A percentile compares a stretch with the other conserved stretches of the same genome.
phyloP scores from a whole-genome alignment of 2,329 filamentous ascomycete genomes.

The Rhytidhysteron rufulum region DNA sequence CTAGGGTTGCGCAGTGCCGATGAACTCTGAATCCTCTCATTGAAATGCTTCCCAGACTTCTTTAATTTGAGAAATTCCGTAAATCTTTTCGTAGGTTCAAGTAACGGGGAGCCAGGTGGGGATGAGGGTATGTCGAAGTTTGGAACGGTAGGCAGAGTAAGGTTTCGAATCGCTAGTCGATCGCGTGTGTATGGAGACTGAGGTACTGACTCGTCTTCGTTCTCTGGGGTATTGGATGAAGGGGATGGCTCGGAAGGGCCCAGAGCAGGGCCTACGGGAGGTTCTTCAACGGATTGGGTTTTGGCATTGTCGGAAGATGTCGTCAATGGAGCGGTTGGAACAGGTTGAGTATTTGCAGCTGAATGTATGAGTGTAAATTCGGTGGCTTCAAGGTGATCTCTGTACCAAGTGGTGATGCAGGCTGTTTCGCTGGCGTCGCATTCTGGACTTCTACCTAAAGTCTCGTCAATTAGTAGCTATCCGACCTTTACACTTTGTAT shows the following conservation, averaged over 20 bases:
- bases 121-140: constrained; percentile 73
- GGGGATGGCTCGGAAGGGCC: constrained; percentile 23
- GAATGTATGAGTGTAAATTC: constrained; percentile 4
- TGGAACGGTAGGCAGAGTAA: constrained; percentile 69
- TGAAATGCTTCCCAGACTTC: constrained; percentile 73
- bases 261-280: constrained; percentile 13
- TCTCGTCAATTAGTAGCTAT: constrained; percentile 45
- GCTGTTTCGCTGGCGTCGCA: not conserved
- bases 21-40: constrained; percentile 65
- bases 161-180: constrained; percentile 62
- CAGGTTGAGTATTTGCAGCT: constrained; percentile 13
- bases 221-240: constrained; percentile 11
- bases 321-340: constrained; percentile 18
- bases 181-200: constrained; percentile 65
- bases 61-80: constrained; percentile 74
- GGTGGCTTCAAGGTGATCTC: constrained; percentile 6
- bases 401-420: not conserved
- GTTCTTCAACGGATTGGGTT: not conserved
- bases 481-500: constrained; percentile 34
- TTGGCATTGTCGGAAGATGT: too few relatives aligned
- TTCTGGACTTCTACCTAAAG: constrained; percentile 8
- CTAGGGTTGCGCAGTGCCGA: constrained; percentile 67
- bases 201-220: constrained; percentile 18
- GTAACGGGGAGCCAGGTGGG: constrained; percentile 55
- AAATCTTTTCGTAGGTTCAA: constrained; percentile 60